These are phyloP conservation scores for Picea abies DNA, from an alignment of 83 land plant genomes.

Conservation along the genomic window DNA sequence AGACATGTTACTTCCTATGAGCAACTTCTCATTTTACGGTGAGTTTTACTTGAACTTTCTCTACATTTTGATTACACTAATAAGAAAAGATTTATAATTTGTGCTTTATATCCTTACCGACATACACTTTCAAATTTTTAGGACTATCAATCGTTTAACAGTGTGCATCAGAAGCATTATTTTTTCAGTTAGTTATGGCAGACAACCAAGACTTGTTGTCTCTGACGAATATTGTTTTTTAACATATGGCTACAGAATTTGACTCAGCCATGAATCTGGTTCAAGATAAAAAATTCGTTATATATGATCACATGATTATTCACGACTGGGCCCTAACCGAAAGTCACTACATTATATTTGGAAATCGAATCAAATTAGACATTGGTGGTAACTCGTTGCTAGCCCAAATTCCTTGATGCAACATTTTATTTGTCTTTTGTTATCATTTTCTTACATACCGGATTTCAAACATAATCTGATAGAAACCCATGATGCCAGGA, in stretches of 20 bases:
- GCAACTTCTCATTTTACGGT: constrained; percentile 76
- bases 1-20: constrained; percentile 79
- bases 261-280: constrained; percentile 53
- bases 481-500: constrained; percentile 32
- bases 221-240: no score
- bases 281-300: constrained; percentile 49
- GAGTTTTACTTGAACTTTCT: neutral
- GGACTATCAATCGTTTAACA: no score
- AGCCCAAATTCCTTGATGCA: neutral
- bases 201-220: neutral
- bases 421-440: neutral
- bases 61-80: no score
- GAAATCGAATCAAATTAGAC: constrained; percentile 75
- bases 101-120: no score
- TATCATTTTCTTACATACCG: no score
- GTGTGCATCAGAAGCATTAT: no score
- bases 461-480: neutral
- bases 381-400: constrained; percentile 34
- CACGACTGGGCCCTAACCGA: constrained; percentile 93
- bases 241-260: constrained; percentile 42
- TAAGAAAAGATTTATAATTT: no score
- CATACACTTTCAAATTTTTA: no score
- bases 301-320: constrained; percentile 74
- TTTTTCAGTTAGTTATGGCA: neutral
- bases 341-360: constrained; percentile 58